Conservation (phyloP, 2,329 filamentous ascomycete species). For the Ascochyta fabae region DNA sequence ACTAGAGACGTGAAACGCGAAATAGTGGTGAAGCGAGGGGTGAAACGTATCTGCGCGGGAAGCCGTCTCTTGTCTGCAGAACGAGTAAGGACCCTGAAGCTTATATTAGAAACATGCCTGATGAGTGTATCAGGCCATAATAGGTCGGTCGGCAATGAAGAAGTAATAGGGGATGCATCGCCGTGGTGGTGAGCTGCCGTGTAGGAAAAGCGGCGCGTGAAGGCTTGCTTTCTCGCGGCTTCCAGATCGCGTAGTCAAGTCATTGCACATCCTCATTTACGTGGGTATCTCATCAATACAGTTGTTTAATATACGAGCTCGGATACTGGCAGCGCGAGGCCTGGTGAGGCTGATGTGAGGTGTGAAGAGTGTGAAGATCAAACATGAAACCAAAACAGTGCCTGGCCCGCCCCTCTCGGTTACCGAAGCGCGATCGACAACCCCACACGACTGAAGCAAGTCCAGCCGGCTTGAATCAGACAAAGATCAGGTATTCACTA, state of each 20-base stretch:
- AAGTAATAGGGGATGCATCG: background rate
- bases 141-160: background rate
- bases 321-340: background rate
- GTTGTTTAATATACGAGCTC: background rate
- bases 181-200: background rate
- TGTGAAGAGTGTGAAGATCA: conserved; percentile 12
- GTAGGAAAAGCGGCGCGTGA: no score
- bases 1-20: conserved; percentile 29
- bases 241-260: no score
- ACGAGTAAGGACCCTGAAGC: background rate
- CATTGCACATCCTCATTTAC: background rate
- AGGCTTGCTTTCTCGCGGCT: no score
- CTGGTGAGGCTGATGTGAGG: conserved; percentile 12
- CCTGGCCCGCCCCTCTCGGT: conserved; percentile 2
- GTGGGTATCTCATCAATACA: background rate
- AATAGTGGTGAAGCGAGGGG: conserved; percentile 22
- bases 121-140: conserved; percentile 12
- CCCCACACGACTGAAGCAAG: background rate
- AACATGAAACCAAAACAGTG: conserved; percentile 11
- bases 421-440: background rate
- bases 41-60: conserved; percentile 32
- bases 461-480: background rate
- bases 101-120: conserved; percentile 19
- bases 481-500: no score
- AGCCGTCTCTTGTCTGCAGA: conserved; percentile 12